phyloP scores from a whole-genome alignment of 306 rosid species.

The Macrotyloma uniflorum region DNA sequence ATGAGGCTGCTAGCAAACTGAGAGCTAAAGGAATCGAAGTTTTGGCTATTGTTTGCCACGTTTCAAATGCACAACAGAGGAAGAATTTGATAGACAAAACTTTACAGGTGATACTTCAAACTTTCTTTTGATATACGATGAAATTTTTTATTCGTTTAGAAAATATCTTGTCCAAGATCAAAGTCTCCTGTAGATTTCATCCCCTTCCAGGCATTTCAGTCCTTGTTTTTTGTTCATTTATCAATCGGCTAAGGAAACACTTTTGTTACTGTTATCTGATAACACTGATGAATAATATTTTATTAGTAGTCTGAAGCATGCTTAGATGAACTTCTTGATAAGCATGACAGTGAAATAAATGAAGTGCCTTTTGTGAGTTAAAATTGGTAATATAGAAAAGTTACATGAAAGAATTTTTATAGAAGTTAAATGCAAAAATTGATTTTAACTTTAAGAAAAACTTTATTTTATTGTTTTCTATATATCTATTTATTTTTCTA shows the following conservation, averaged over 20 bases:
- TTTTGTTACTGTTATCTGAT: background rate
- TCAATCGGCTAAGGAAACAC: background rate
- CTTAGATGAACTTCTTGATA: background rate
- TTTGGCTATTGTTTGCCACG: slow-evolving; percentile 76
- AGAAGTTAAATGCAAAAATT: background rate
- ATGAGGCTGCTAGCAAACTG: slow-evolving; percentile 69
- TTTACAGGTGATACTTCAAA: slow-evolving; percentile 53
- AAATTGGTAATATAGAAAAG: too few species aligned
- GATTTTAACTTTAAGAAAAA: too few species aligned
- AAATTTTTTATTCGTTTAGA: background rate
- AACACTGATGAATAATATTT: background rate
- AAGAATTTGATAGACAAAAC: slow-evolving; percentile 71
- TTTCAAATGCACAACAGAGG: slow-evolving; percentile 72
- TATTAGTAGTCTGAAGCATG: background rate
- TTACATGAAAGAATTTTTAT: too few species aligned
- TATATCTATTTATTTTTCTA: too few species aligned
- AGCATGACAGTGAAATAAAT: too few species aligned
- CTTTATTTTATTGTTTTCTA: too few species aligned
- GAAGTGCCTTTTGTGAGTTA: too few species aligned
- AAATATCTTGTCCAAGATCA: background rate
- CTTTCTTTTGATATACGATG: background rate
- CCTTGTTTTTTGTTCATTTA: background rate
- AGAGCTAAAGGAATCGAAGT: slow-evolving; percentile 68
- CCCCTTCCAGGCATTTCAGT: background rate
- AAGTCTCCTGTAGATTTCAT: background rate